Evolutionary conservation across 2,329 filamentous ascomycete genomes (phyloP).

Genomic region (Stachybotrys elegans): DNA sequence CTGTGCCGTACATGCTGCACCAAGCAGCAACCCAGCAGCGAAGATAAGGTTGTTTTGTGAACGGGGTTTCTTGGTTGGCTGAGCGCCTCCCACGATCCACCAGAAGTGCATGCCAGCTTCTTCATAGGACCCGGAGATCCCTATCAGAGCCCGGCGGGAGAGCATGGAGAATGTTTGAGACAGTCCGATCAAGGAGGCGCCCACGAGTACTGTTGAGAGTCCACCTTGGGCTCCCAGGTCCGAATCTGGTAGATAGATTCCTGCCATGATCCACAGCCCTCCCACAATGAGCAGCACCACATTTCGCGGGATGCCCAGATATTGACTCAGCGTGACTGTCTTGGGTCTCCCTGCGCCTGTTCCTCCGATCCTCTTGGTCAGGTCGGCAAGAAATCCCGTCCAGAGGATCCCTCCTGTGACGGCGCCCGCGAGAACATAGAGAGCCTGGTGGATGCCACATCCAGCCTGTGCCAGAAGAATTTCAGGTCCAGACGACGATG

Average conservation of each 20-base stretch:
- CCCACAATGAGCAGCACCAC: conserved; percentile 33
- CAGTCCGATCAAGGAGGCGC: conserved; percentile 53
- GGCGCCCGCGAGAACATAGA: conserved; percentile 49
- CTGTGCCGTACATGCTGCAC: conserved; percentile 35
- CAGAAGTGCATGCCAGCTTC: conserved; percentile 53
- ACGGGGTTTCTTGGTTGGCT: conserved; percentile 18
- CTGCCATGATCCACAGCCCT: conserved; percentile 33
- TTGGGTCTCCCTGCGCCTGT: conserved; percentile 18
- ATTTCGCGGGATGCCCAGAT: conserved; percentile 33
- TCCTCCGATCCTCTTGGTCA: conserved; percentile 22
- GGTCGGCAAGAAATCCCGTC: conserved; percentile 36
- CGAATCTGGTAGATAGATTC: conserved; percentile 31
- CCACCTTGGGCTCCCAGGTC: conserved; percentile 17
- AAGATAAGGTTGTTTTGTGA: conserved; percentile 44
- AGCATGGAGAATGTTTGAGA: conserved; percentile 54
- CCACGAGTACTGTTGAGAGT: conserved; percentile 29
- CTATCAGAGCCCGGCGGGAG: conserved; percentile 48
- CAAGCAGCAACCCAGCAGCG: conserved; percentile 42
- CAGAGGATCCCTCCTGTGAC: conserved; percentile 51
- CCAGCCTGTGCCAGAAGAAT: conserved; percentile 59
- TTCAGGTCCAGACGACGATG: conserved; percentile 61
- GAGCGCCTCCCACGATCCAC: conserved; percentile 29
- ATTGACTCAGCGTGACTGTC: conserved; percentile 30
- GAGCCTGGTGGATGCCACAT: conserved; percentile 44
- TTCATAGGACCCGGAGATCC: conserved; percentile 58